Conservation (phyloP, 331 rosid genomes). For the Acacia pycnantha region DNA sequence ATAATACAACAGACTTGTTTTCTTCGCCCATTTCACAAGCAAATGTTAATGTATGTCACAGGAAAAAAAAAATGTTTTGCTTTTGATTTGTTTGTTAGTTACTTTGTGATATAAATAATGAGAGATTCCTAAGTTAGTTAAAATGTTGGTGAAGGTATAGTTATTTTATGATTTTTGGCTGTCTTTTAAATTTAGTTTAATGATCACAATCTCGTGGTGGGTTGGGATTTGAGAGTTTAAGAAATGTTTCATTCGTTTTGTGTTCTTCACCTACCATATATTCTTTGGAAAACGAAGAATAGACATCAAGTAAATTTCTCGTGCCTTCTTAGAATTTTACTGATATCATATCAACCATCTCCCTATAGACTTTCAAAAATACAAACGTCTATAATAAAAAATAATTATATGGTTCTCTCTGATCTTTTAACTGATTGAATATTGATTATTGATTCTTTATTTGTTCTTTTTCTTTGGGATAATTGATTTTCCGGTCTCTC, state of each 20-base stretch:
- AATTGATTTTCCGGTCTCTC: not conserved
- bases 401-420: not conserved
- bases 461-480: not conserved
- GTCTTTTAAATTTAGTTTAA: constrained; percentile 9
- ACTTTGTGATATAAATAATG: constrained; percentile 30
- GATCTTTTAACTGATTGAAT: not conserved
- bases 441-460: too few species aligned
- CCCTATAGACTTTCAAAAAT: not conserved
- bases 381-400: not conserved
- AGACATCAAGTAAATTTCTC: not conserved
- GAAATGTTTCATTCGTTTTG: constrained; percentile 27
- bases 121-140: constrained; percentile 18
- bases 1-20: not conserved
- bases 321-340: not conserved
- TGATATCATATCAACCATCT: not conserved
- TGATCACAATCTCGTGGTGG: constrained; percentile 34
- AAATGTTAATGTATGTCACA: constrained; percentile 1
- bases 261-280: constrained; percentile 25
- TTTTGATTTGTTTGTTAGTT: constrained; percentile 12
- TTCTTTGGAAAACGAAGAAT: not conserved
- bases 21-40: not conserved
- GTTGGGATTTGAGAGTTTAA: not conserved
- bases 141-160: constrained; percentile 18
- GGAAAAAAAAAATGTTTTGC: constrained; percentile 5
- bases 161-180: not conserved